Evolutionary conservation across 331 rosid genomes (phyloP).

Genomic region (Malus hybrid): DNA sequence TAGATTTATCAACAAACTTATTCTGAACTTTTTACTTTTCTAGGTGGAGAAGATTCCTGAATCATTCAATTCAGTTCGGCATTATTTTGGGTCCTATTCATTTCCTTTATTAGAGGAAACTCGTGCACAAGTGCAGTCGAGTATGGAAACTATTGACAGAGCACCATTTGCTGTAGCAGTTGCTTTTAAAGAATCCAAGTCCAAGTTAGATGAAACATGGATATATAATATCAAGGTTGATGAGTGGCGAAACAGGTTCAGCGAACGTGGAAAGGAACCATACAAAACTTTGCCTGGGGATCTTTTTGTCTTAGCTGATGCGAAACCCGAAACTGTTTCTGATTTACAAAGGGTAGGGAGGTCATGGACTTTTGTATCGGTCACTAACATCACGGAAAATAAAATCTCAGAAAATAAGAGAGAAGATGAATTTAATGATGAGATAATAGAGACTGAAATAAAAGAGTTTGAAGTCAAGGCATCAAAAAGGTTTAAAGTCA

Average conservation of each 20-base stretch:
- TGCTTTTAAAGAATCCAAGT: not conserved
- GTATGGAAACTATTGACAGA: not conserved
- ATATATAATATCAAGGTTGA: constrained; percentile 3
- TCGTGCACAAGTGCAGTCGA: constrained; percentile 9
- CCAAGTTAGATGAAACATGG: too few relatives aligned
- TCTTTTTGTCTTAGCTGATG: constrained; percentile 9
- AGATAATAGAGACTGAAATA: not conserved
- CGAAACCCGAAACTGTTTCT: not conserved
- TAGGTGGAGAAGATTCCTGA: constrained; percentile 16
- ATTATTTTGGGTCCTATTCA: constrained; percentile 2
- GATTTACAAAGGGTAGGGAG: constrained; percentile 1
- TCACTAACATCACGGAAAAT: not conserved
- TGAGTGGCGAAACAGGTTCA: constrained; percentile 3
- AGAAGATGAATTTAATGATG: not conserved
- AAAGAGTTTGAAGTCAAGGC: constrained; percentile 3
- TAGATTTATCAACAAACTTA: not conserved
- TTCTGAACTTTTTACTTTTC: not conserved
- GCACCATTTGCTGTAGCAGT: constrained; percentile 14
- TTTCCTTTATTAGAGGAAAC: constrained; percentile 19
- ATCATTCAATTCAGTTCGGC: constrained; percentile 2
- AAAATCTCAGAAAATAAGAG: not conserved
- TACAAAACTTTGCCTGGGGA: constrained; percentile 14
- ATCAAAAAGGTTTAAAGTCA: not conserved
- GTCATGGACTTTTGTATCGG: constrained; percentile 10
- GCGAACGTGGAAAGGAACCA: constrained; percentile 1